Percentiles rank a stretch among this genome's conserved stretches.
These are phyloP conservation scores for Actinomortierella ambigua DNA, from an alignment of 371 early-diverging fungal genomes.

Conservation along the genomic window DNA sequence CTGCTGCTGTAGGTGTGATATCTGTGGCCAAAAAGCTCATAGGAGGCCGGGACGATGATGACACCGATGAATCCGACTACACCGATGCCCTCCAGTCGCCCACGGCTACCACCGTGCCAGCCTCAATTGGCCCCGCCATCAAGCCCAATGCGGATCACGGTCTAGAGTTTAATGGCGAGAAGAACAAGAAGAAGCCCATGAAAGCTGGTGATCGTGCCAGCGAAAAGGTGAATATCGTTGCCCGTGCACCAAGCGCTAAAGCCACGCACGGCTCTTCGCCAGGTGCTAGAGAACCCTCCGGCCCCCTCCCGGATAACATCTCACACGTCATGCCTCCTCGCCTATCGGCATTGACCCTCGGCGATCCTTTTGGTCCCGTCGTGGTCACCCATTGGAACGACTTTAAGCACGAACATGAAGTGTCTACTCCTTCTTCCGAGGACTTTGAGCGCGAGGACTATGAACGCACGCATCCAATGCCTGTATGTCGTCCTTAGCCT, in stretches of 20 bases:
- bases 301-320: slow-evolving; percentile 7
- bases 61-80: background rate
- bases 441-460: slow-evolving; percentile 11
- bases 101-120: background rate
- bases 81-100: background rate
- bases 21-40: slow-evolving; percentile 24
- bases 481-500: too few species aligned
- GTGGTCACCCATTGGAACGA: slow-evolving; percentile 22
- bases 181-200: background rate
- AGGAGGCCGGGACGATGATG: slow-evolving; percentile 5
- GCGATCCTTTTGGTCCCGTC: slow-evolving; percentile 9
- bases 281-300: slow-evolving; percentile 7
- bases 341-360: background rate
- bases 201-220: slow-evolving; percentile 9
- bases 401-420: slow-evolving; percentile 5
- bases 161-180: background rate
- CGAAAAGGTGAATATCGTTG: slow-evolving; percentile 3
- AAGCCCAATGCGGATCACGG: background rate
- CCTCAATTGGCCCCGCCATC: background rate
- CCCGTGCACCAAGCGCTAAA: slow-evolving; percentile 14
- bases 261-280: slow-evolving; percentile 15
- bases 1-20: slow-evolving; percentile 23
- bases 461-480: too few species aligned
- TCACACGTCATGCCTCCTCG: slow-evolving; percentile 6
- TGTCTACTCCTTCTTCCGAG: slow-evolving; percentile 11